phyloP scores from a whole-genome alignment of 495 filamentous ascomycete genomes.

The Penicillium atrosanguineum region DNA sequence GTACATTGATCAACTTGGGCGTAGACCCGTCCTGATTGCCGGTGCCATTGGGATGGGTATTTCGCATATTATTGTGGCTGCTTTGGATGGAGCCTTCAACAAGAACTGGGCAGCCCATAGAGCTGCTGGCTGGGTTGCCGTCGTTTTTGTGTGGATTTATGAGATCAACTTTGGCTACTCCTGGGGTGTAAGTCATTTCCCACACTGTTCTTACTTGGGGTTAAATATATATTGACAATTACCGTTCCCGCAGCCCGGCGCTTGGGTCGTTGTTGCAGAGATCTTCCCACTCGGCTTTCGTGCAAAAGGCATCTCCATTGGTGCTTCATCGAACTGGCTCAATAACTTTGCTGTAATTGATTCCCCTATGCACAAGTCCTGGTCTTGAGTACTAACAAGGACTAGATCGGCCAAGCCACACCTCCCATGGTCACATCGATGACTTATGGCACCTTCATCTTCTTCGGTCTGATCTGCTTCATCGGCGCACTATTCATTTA shows the following conservation, averaged over 20 bases:
- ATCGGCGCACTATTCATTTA: slow-evolving; percentile 55
- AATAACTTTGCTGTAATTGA: slow-evolving; percentile 14
- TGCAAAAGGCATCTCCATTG: slow-evolving; percentile 18
- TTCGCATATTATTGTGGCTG: slow-evolving; percentile 57
- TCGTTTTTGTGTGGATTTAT: slow-evolving; percentile 74
- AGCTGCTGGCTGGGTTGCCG: slow-evolving; percentile 69
- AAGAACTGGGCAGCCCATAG: slow-evolving; percentile 55
- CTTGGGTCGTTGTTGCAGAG: slow-evolving; percentile 50
- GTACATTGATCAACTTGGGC: slow-evolving; percentile 64
- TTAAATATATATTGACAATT: not conserved
- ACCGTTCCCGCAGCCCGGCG: not conserved
- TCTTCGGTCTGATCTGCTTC: slow-evolving; percentile 62
- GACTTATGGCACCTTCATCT: slow-evolving; percentile 53
- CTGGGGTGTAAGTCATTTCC: slow-evolving; percentile 12
- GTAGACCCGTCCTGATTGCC: slow-evolving; percentile 59
- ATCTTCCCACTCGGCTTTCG: slow-evolving; percentile 20
- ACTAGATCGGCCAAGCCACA: slow-evolving; percentile 3
- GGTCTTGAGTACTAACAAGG: not conserved
- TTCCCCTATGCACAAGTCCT: not conserved
- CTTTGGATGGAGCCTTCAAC: slow-evolving; percentile 60
- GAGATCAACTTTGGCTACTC: slow-evolving; percentile 16
- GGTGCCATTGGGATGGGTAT: slow-evolving; percentile 67
- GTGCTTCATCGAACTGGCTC: slow-evolving; percentile 20
- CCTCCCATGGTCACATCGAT: slow-evolving; percentile 17
- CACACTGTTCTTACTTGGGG: not conserved